phyloP scores from a whole-genome alignment of 257 asterid species.

The Nicotiana otophora region DNA sequence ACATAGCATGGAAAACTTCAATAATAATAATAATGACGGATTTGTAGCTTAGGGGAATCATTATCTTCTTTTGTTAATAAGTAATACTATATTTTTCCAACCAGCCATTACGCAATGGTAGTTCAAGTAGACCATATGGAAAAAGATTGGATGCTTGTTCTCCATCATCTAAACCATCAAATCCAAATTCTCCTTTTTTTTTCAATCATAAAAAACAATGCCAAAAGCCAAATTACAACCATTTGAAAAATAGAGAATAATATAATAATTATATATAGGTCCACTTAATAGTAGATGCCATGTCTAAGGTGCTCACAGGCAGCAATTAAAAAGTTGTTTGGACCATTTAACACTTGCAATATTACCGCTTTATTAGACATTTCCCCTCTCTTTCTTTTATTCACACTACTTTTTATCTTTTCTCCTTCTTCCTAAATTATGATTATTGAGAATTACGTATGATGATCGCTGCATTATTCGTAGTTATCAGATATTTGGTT shows the following conservation, averaged over 20 bases:
- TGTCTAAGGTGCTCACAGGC: neutral
- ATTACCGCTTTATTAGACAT: neutral
- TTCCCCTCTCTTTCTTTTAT: neutral
- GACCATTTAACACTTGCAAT: conserved; percentile 8
- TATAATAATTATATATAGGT: neutral
- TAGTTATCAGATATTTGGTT: neutral
- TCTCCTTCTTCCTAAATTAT: neutral
- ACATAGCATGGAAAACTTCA: neutral
- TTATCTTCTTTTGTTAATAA: neutral
- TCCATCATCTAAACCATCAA: conserved; percentile 22
- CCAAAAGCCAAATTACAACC: conserved; percentile 8
- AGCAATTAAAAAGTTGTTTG: conserved; percentile 11
- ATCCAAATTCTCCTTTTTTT: neutral
- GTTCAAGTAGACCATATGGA: conserved; percentile 7
- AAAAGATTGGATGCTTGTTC: conserved; percentile 15
- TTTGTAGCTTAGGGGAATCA: conserved; percentile 14
- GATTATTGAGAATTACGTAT: neutral
- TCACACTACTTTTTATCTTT: neutral
- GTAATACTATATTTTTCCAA: neutral
- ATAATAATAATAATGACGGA: neutral
- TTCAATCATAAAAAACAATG: neutral
- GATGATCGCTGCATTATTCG: neutral
- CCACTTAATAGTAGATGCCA: conserved; percentile 5
- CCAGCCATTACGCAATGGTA: conserved; percentile 18
- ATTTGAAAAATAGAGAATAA: neutral